Conservation (phyloP, 2,329 filamentous ascomycete species). For the Mycocentrospora acerina region DNA sequence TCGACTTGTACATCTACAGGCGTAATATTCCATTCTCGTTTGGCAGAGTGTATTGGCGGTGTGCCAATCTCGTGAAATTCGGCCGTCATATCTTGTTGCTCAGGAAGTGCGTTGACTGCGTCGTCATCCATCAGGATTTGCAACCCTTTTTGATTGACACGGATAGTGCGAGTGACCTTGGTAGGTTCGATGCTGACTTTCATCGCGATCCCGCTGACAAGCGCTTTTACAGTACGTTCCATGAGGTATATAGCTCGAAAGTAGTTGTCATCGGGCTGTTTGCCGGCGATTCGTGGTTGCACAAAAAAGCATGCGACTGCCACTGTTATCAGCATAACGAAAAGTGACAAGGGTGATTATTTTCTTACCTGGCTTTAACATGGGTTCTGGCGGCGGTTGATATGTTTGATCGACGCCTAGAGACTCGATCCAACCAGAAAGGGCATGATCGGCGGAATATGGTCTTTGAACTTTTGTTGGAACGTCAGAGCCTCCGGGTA, state of each 20-base stretch:
- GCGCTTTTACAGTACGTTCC: constrained; percentile 72
- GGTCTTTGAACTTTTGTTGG: constrained; percentile 58
- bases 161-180: constrained; percentile 70
- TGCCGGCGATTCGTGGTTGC: constrained; percentile 55
- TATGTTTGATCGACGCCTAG: constrained; percentile 87
- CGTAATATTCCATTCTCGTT: constrained; percentile 56
- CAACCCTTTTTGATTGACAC: constrained; percentile 71
- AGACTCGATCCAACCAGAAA: constrained; percentile 86
- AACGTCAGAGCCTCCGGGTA: constrained; percentile 51
- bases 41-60: constrained; percentile 47
- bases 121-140: constrained; percentile 90
- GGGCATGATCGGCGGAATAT: constrained; percentile 62
- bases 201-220: constrained; percentile 69
- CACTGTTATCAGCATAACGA: constrained; percentile 34
- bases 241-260: constrained; percentile 85
- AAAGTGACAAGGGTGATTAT: constrained; percentile 3
- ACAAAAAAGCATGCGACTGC: constrained; percentile 88
- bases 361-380: constrained; percentile 64
- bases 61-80: constrained; percentile 65
- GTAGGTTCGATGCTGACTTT: constrained; percentile 81
- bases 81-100: constrained; percentile 85
- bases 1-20: constrained; percentile 51
- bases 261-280: constrained; percentile 60
- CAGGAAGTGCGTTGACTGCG: constrained; percentile 76
- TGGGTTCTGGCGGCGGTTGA: constrained; percentile 71